Base-by-base conservation (phyloP, 2,329 filamentous ascomycete genomes). In the Aspergillus japonicus region DNA sequence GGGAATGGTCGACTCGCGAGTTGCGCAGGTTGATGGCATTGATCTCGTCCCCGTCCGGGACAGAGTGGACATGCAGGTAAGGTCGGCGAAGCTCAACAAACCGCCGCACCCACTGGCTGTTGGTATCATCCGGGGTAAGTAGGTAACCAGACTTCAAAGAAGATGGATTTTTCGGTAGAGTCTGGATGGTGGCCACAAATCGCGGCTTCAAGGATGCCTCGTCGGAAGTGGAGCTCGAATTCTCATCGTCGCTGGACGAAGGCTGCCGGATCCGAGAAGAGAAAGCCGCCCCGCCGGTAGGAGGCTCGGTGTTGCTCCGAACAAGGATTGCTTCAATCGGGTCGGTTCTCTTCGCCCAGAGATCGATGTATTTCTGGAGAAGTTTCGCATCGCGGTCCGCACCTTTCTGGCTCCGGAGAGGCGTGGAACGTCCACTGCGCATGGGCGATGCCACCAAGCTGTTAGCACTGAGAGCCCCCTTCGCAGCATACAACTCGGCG, bases 21-120 rank as follows among this genome's bases (percentile, higher is more conserved):
- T 96, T 96, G 39, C 89, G 87, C 57, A 99, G 82, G 71, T 94
- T 96, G 68, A 98, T 91, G 10, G 95, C 88, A 56, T 89, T 91
- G 50, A 97, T 84, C 75, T 97, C 94, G 67, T 98, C 95, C 19
- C 94, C 93, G 47, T 96, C 90, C 0, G 88, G 87, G 0, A 89
- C 88, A 24, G 87, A 90, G 77, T 98, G 91, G 39, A 99, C 86
- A 75, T 98, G 92, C 56, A 99, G 82, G 73, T 98, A 99, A 0
- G 95, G 95, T 55, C 90, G 85, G 33, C 95, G 87, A 29, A 99
- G 84, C 77, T 99, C 95, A 53, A 97, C 91, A 71, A 96, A 98
- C 47, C 94, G 88, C 68, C 93, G 91, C 29, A 95, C 85, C 95
- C 95, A 99, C 62, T 89, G 86, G 23, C 88, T 91, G 64, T 77